Percentiles rank a stretch among this genome's conserved stretches.
Evolutionary conservation across 371 early-diverging fungal genomes (phyloP).

Genomic region (Actinomucor elegans): DNA sequence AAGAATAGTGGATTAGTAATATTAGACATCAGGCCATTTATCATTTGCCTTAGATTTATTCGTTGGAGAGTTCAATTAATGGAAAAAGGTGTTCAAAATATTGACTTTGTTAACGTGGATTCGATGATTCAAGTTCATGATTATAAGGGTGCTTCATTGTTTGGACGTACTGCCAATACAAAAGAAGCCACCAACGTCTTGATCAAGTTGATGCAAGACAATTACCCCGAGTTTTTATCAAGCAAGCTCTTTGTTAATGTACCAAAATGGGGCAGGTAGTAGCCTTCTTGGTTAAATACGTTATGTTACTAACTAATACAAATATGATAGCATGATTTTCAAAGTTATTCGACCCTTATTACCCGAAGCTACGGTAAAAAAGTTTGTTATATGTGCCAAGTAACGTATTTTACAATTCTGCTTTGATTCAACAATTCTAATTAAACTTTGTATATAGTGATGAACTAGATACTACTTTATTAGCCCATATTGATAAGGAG

Average conservation of each 20-base stretch:
- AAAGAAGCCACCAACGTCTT: constrained; percentile 53
- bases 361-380: constrained; percentile 58
- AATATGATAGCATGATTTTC: constrained; percentile 46
- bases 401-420: constrained; percentile 20
- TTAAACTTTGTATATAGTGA: constrained; percentile 7
- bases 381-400: constrained; percentile 58
- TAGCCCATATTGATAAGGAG: constrained; percentile 7
- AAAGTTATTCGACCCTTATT: constrained; percentile 54
- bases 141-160: constrained; percentile 54
- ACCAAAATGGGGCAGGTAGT: constrained; percentile 64
- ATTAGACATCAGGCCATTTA: neutral
- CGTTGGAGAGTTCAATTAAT: constrained; percentile 67
- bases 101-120: constrained; percentile 57
- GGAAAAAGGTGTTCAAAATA: constrained; percentile 51
- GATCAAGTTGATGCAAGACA: constrained; percentile 61
- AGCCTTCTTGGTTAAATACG: too few relatives aligned
- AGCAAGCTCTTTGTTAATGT: constrained; percentile 61
- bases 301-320: neutral
- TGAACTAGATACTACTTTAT: constrained; percentile 8
- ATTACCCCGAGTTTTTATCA: constrained; percentile 63
- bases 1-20: neutral
- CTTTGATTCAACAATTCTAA: too few relatives aligned
- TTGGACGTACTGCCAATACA: constrained; percentile 51
- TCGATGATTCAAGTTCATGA: constrained; percentile 67
- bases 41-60: constrained; percentile 43